phyloP scores from a whole-genome alignment of 148 eudicot genomes.

The Nepenthes mirabilis region DNA sequence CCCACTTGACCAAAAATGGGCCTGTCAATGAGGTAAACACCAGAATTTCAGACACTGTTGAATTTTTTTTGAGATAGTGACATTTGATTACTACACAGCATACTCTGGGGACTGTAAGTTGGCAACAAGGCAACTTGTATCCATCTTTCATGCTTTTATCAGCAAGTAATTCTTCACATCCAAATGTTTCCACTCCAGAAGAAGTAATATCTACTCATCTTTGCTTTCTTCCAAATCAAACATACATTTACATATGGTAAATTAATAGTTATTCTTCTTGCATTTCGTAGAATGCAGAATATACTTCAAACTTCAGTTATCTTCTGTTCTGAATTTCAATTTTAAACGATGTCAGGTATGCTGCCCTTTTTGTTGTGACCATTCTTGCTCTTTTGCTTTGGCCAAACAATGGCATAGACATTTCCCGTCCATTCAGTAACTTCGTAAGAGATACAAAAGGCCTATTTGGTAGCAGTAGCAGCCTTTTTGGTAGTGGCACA shows the following conservation, averaged over 20 bases:
- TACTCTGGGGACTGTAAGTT: slow-evolving; percentile 84
- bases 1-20: slow-evolving; percentile 46
- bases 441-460: slow-evolving; percentile 21
- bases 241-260: slow-evolving; percentile 75
- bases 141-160: slow-evolving; percentile 93
- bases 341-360: slow-evolving; percentile 45
- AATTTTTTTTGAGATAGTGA: slow-evolving; percentile 6
- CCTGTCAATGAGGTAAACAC: slow-evolving; percentile 59
- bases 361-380: slow-evolving; percentile 52
- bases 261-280: background rate
- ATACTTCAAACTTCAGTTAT: background rate
- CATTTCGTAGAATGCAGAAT: background rate
- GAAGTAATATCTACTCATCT: slow-evolving; percentile 37
- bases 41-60: slow-evolving; percentile 1
- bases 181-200: slow-evolving; percentile 31
- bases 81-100: slow-evolving; percentile 42
- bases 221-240: slow-evolving; percentile 80
- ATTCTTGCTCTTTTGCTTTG: slow-evolving; percentile 46
- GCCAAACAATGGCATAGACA: slow-evolving; percentile 54
- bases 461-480: slow-evolving; percentile 8
- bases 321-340: slow-evolving; percentile 1
- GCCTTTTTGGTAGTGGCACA: slow-evolving; percentile 15
- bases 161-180: slow-evolving; percentile 28
- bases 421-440: slow-evolving; percentile 21
- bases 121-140: slow-evolving; percentile 89